Evolutionary conservation across 257 asterid species (phyloP), one percentile per base, ranked within the genome.

Genomic region (Solanum verrucosum): DNA sequence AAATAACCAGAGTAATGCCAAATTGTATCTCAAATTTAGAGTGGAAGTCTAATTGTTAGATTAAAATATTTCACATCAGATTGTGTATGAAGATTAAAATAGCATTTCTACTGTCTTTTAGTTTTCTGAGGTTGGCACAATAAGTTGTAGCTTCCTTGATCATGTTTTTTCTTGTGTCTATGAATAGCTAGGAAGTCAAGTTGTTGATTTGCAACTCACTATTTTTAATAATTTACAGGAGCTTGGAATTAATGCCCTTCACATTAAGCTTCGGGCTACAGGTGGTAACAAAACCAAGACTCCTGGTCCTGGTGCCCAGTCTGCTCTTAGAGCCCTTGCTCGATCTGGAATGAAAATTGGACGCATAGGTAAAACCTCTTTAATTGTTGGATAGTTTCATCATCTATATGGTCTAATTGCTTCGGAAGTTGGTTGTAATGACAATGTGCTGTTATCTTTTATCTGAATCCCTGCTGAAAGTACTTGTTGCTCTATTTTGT

Each of bases 321-420:
- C 98, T 68, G 98, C 98, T 2, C 99, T 96, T 20, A 87, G 99
- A 72, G 99, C 99, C 75, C 96, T 96, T 90, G 98, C 98, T 49
- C 98, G 98, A 85, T 93, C 98, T 0, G 98, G 98, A 88, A 95
- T 96, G 98, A 95, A 96, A 88, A 95, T 96, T 93, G 99, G 99
- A 6, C 97, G 99, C 14, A 95, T 95, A 89, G 99, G 99, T 95
- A 94, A 84, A 25, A n/a, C 70, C 25, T 75, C 37, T 31, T 20
- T 46, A 81, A 29, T 49, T 8, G 5, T 44, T 49, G 85, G 34
- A 20, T 27, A 27, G 84, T 59, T 81, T 46, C 42, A 29, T 52
- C n/a, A 81, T 59, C 31, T 33, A 5, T 49, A 20, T 11, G 25
- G 65, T 5, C 18, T 21, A 20, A 2, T 25, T 56, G 20, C 11